These are phyloP conservation scores for Xylaria intraflava DNA, from an alignment of 495 filamentous ascomycete genomes.

Conservation along the genomic window DNA sequence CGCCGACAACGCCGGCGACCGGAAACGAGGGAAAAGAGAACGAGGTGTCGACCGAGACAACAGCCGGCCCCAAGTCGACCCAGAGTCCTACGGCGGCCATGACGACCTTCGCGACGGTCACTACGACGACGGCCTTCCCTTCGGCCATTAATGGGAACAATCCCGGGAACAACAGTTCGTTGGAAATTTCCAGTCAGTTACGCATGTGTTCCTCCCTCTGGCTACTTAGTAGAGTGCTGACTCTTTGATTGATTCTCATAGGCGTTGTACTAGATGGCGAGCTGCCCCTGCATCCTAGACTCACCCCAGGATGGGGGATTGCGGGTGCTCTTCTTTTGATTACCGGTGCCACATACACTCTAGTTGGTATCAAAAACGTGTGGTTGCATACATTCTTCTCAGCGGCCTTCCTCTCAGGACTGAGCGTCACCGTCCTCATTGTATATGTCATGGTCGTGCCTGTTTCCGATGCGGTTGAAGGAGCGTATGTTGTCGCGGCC, in stretches of 20 bases:
- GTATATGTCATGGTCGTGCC: constrained; percentile 86
- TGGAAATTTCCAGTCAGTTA: constrained; percentile 4
- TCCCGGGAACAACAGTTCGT: constrained; percentile 14
- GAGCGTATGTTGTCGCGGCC: constrained; percentile 79
- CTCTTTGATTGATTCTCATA: constrained; percentile 15
- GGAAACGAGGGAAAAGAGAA: constrained; percentile 8
- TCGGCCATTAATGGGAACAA: constrained; percentile 26
- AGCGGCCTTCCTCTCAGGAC: constrained; percentile 60
- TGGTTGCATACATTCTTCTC: constrained; percentile 81
- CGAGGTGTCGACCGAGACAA: constrained; percentile 7
- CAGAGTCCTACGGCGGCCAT: constrained; percentile 6
- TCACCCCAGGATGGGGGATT: constrained; percentile 76
- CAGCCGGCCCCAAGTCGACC: neutral
- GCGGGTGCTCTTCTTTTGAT: constrained; percentile 70
- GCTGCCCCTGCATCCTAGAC: constrained; percentile 64
- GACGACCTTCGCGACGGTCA: constrained; percentile 7
- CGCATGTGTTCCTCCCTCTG: neutral
- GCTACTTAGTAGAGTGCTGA: neutral
- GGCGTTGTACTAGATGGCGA: constrained; percentile 35
- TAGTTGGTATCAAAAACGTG: constrained; percentile 81
- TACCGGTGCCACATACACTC: constrained; percentile 58
- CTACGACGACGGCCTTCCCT: constrained; percentile 17
- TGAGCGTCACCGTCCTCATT: constrained; percentile 78
- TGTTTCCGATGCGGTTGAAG: constrained; percentile 68
- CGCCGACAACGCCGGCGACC: constrained; percentile 15